Conservation (phyloP, 2,329 filamentous ascomycete genomes). For the Dryadomyces quercivorus region DNA sequence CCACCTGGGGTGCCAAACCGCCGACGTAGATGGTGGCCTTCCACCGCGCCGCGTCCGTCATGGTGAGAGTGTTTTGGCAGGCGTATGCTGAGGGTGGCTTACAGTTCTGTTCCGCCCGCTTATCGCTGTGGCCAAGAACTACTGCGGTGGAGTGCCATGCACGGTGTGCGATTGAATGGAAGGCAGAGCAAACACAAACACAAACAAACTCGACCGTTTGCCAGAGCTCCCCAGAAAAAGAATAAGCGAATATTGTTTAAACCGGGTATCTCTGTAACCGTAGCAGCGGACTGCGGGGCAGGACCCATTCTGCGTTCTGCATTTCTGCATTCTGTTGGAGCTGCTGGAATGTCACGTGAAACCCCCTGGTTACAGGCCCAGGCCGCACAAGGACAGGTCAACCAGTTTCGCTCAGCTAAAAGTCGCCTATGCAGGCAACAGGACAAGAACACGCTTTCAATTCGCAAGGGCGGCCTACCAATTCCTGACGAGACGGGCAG, state of each 20-base stretch:
- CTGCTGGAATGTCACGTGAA: constrained; percentile 6
- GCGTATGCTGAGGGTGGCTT: background rate
- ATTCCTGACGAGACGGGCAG: constrained; percentile 1
- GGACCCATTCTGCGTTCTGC: too few species aligned
- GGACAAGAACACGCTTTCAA: constrained; percentile 7
- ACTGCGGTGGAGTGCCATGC: background rate
- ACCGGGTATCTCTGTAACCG: background rate
- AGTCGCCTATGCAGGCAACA: constrained; percentile 2
- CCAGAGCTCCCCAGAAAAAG: background rate
- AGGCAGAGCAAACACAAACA: too few species aligned
- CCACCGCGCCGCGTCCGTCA: constrained; percentile 73
- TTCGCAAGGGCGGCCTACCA: background rate
- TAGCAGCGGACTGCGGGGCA: background rate
- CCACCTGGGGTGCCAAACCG: constrained; percentile 71
- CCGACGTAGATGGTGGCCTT: constrained; percentile 91
- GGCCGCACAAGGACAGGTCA: constrained; percentile 10
- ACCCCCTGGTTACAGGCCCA: constrained; percentile 1
- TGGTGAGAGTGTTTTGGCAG: constrained; percentile 29
- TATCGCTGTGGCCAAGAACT: background rate
- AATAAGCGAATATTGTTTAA: background rate
- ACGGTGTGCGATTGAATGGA: background rate
- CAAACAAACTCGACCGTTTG: too few species aligned
- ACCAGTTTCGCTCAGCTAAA: constrained; percentile 5
- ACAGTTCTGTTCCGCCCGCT: background rate
- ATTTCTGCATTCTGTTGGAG: background rate